Evolutionary conservation across 768 basidiomycete genomes (phyloP).

Genomic region (Suillus subalutaceus): DNA sequence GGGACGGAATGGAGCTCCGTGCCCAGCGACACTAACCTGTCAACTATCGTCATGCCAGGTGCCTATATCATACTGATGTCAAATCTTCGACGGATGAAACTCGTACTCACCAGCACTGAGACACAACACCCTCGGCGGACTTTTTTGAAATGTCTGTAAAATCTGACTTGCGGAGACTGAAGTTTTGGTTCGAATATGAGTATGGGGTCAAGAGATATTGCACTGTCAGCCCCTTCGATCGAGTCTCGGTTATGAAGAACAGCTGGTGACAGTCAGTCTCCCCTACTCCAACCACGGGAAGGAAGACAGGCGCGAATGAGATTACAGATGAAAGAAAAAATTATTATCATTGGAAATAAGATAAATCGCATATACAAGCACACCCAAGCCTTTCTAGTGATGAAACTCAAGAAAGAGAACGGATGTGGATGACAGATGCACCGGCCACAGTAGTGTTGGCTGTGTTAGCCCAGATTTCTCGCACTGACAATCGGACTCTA

Average conservation of each 20-base stretch:
- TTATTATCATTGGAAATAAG: not conserved
- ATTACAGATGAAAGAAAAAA: not conserved
- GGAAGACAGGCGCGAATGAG: not conserved
- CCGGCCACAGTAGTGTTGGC: not conserved
- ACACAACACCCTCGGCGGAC: not conserved
- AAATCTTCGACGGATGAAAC: not conserved
- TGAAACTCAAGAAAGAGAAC: not conserved
- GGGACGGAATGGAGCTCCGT: slow-evolving; percentile 3
- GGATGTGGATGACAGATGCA: not conserved
- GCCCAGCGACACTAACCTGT: not conserved
- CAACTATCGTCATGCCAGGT: not conserved
- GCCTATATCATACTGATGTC: not conserved
- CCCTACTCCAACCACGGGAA: not conserved
- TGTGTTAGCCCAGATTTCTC: not conserved
- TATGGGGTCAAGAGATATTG: not conserved
- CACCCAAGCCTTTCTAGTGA: not conserved
- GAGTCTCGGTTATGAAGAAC: not conserved
- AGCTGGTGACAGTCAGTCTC: not conserved
- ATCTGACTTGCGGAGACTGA: not conserved
- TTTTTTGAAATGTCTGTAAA: not conserved
- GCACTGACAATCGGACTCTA: not conserved
- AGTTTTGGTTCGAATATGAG: not conserved
- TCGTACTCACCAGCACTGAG: not conserved
- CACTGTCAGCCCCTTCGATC: not conserved
- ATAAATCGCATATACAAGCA: not conserved